Conservation (phyloP, 208 protist species). For the Wallacemonas sp. region DNA sequence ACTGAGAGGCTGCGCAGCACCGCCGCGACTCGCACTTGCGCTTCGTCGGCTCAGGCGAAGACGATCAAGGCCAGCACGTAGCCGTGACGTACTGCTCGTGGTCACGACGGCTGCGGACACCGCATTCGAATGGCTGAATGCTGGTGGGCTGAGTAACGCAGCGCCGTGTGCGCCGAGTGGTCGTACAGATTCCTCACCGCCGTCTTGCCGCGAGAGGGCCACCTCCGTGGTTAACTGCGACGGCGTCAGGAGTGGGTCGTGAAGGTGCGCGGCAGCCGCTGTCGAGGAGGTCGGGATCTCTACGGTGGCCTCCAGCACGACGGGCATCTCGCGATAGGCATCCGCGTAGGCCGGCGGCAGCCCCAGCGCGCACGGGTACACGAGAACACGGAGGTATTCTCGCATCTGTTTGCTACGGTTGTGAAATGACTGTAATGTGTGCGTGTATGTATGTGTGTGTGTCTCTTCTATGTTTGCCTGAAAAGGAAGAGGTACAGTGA, state of each 20-base stretch:
- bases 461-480: too few species aligned
- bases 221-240: neutral
- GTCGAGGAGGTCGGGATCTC: neutral
- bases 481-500: too few species aligned
- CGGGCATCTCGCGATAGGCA: neutral
- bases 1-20: too few species aligned
- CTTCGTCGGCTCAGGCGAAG: neutral
- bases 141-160: neutral
- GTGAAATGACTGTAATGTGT: neutral
- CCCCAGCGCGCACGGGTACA: slow-evolving; percentile 7
- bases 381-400: slow-evolving; percentile 8
- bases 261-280: neutral
- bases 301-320: neutral
- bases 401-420: too few species aligned
- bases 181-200: neutral
- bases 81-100: neutral
- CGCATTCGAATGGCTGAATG: neutral
- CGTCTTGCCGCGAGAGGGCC: neutral
- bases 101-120: neutral
- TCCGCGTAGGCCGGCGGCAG: slow-evolving; percentile 13
- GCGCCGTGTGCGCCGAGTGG: neutral
- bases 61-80: slow-evolving; percentile 11
- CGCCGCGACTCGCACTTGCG: too few species aligned
- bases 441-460: neutral
- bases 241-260: too few species aligned